Evolutionary conservation across 139 green algal species (phyloP).

Genomic region (Spirogloea muscicola): DNA sequence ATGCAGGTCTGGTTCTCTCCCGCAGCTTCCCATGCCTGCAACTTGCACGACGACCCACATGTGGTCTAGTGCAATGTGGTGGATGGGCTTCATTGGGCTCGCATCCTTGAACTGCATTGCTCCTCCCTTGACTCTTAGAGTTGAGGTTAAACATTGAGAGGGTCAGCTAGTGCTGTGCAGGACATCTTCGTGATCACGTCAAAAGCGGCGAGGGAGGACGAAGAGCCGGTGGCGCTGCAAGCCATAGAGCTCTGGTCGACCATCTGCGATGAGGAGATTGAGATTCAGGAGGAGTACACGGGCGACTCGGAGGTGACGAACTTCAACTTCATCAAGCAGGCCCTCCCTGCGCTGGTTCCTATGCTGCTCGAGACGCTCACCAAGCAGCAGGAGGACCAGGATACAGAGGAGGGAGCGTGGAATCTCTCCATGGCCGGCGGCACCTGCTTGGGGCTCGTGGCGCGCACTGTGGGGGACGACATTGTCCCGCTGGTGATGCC

Average conservation of each 20-base stretch:
- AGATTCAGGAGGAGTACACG: conserved; percentile 58
- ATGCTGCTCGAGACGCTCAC: conserved; percentile 91
- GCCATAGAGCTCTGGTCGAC: conserved; percentile 96
- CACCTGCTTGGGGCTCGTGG: conserved; percentile 80
- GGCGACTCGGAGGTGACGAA: conserved; percentile 53
- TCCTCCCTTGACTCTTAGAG: no score
- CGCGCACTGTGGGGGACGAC: conserved; percentile 65
- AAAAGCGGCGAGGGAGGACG: conserved; percentile 76
- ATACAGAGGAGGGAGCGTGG: conserved; percentile 83
- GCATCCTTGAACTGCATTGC: no score
- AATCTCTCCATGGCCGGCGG: conserved; percentile 85
- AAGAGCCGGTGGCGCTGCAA: conserved; percentile 86
- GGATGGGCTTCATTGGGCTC: no score
- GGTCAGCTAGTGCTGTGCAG: background rate
- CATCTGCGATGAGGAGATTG: conserved; percentile 75
- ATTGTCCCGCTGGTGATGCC: conserved; percentile 82
- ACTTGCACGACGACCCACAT: no score
- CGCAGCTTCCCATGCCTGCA: background rate
- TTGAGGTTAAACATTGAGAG: background rate
- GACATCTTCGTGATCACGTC: conserved; percentile 90
- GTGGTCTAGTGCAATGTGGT: no score
- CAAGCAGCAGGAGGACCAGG: conserved; percentile 93
- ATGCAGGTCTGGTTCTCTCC: no score
- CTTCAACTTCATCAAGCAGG: conserved; percentile 83
- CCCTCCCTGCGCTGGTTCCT: conserved; percentile 74